phyloP scores from a whole-genome alignment of 129 eudicot species.

The Escallonia rubra region DNA sequence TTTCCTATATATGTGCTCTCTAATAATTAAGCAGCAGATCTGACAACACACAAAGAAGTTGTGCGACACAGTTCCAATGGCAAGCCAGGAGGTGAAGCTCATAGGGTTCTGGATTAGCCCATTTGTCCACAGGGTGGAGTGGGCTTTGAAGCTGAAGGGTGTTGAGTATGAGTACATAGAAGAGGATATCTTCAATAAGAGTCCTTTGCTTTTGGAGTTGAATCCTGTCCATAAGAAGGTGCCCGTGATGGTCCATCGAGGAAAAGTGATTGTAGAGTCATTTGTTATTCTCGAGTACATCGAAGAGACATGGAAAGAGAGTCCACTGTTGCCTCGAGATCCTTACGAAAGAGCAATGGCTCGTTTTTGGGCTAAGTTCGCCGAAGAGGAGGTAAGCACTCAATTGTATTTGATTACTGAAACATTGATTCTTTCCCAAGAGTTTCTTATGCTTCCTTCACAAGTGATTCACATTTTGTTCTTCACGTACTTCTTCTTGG shows the following conservation, averaged over 20 bases:
- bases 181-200: slow-evolving; percentile 18
- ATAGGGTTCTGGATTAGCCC: slow-evolving; percentile 28
- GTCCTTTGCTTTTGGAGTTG: slow-evolving; percentile 15
- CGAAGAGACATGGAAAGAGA: slow-evolving; percentile 27
- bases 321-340: slow-evolving; percentile 27
- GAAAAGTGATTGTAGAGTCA: slow-evolving; percentile 20
- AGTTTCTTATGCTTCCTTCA: too few species aligned
- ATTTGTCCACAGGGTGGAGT: slow-evolving; percentile 14
- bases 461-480: too few species aligned
- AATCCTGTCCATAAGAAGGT: slow-evolving; percentile 27
- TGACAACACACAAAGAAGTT: too few species aligned
- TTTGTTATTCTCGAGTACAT: slow-evolving; percentile 25
- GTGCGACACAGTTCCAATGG: background rate
- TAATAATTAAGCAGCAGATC: too few species aligned
- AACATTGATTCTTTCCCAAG: too few species aligned
- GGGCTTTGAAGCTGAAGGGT: slow-evolving; percentile 21
- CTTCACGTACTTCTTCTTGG: background rate
- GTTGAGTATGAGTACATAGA: slow-evolving; percentile 20
- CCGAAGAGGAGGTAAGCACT: slow-evolving; percentile 25
- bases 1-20: too few species aligned
- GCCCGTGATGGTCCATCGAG: slow-evolving; percentile 27
- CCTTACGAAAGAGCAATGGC: slow-evolving; percentile 23
- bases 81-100: slow-evolving; percentile 11
- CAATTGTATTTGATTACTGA: too few species aligned
- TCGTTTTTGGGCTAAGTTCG: slow-evolving; percentile 25